Evolutionary conservation across 257 asterid species (phyloP).

Genomic region (Voacanga thouarsii): DNA sequence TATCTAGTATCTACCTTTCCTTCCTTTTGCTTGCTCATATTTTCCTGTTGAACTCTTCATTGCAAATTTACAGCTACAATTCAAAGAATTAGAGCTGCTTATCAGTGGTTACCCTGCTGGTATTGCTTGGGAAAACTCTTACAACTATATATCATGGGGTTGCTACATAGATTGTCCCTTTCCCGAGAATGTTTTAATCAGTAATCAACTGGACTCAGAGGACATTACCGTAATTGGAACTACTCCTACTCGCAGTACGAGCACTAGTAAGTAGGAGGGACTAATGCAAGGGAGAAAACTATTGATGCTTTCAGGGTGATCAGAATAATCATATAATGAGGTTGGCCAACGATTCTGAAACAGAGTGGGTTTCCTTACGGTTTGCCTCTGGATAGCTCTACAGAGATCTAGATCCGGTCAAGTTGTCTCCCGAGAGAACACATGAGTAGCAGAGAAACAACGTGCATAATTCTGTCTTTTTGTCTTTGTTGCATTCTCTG

Average conservation of each 20-base stretch:
- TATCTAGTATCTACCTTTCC: too few species aligned
- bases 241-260: too few species aligned
- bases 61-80: too few species aligned
- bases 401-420: constrained; percentile 74
- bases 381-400: constrained; percentile 45
- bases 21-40: too few species aligned
- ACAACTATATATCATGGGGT: not conserved
- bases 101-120: too few species aligned
- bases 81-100: too few species aligned
- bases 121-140: too few species aligned
- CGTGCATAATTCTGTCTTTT: constrained; percentile 31
- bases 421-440: constrained; percentile 37
- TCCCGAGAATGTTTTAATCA: not conserved
- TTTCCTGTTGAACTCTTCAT: too few species aligned
- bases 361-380: constrained; percentile 31
- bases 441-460: constrained; percentile 23
- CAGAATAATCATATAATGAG: not conserved
- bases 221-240: not conserved
- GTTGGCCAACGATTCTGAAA: constrained; percentile 23
- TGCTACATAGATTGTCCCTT: not conserved
- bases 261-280: not conserved
- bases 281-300: not conserved
- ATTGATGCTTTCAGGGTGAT: not conserved
- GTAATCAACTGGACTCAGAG: not conserved
- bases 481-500: constrained; percentile 30